Evolutionary conservation across 192 early-diverging fungal species (phyloP).

Genomic region (Spizellomyces punctatus): DNA sequence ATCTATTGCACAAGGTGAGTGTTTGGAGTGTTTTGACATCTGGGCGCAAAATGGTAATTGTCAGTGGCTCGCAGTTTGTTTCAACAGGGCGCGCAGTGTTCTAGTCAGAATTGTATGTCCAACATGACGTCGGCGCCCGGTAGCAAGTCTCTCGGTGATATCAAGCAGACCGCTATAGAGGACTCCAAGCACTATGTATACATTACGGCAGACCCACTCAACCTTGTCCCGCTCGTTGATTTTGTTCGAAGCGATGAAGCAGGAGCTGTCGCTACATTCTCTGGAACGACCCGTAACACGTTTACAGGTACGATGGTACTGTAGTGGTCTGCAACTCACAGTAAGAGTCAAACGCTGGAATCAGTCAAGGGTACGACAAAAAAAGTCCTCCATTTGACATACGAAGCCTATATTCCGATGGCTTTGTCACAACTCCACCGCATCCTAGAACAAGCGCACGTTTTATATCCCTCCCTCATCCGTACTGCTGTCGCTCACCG

Average conservation of each 20-base stretch:
- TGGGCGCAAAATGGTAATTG: too few relatives aligned
- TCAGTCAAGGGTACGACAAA: constrained; percentile 51
- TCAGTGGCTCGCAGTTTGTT: too few relatives aligned
- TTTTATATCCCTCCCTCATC: constrained; percentile 63
- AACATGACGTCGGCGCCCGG: too few relatives aligned
- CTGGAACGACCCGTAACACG: constrained; percentile 82
- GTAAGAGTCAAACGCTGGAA: too few relatives aligned
- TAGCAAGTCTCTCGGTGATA: too few relatives aligned
- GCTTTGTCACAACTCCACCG: constrained; percentile 69
- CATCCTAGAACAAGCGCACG: constrained; percentile 66
- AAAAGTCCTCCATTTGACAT: constrained; percentile 73
- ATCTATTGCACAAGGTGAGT: too few relatives aligned
- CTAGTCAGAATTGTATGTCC: too few relatives aligned
- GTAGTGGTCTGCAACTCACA: too few relatives aligned
- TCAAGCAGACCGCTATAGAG: too few relatives aligned
- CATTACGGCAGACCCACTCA: constrained; percentile 59
- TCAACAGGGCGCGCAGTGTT: too few relatives aligned
- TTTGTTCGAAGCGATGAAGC: constrained; percentile 68
- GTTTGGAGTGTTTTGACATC: too few relatives aligned
- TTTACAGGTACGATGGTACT: constrained; percentile 65
- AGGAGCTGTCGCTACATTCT: constrained; percentile 89
- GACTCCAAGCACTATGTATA: constrained; percentile 42
- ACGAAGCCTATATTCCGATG: constrained; percentile 89
- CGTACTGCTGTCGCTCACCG: constrained; percentile 80
- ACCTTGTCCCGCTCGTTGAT: constrained; percentile 60